These are phyloP conservation scores for Colletotrichum echinochloae DNA, from an alignment of 2,329 filamentous ascomycete species.

Conservation along the genomic window DNA sequence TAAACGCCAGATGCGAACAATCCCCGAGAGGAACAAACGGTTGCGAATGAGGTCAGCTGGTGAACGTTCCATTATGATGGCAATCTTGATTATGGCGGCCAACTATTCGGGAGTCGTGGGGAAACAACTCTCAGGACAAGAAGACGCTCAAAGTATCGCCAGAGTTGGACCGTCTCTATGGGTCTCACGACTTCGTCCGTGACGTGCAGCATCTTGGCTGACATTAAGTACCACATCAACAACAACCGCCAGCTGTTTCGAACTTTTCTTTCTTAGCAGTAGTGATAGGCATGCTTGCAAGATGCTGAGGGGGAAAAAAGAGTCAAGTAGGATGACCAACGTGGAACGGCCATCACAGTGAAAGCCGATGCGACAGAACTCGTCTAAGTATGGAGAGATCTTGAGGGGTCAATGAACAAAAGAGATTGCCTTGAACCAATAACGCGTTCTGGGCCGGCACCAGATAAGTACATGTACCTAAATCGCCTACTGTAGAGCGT, in stretches of 20 bases:
- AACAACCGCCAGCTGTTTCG: slow-evolving; percentile 31
- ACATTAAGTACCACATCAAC: slow-evolving; percentile 38
- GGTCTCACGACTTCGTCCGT: slow-evolving; percentile 37
- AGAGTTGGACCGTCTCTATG: slow-evolving; percentile 46
- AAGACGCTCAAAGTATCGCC: slow-evolving; percentile 47
- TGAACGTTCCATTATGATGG: slow-evolving; percentile 49
- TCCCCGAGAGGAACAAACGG: no score
- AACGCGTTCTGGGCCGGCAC: neutral
- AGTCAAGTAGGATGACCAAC: neutral
- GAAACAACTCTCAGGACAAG: slow-evolving; percentile 48
- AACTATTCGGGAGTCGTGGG: slow-evolving; percentile 49
- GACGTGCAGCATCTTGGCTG: slow-evolving; percentile 34
- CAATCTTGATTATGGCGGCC: slow-evolving; percentile 50
- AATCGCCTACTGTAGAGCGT: neutral
- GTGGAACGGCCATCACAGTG: neutral
- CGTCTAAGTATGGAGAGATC: no score
- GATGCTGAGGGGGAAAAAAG: neutral
- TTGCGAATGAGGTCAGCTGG: no score
- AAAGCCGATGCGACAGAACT: neutral
- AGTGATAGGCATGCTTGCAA: slow-evolving; percentile 3
- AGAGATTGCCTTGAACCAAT: neutral
- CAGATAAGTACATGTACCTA: neutral
- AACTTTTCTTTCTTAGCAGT: slow-evolving; percentile 27
- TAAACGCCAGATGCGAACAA: no score
- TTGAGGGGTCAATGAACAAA: no score